Evolutionary conservation across 768 basidiomycete genomes (phyloP), one percentile per base, ranked within the genome.

Genomic region (Naganishia kalamii): DNA sequence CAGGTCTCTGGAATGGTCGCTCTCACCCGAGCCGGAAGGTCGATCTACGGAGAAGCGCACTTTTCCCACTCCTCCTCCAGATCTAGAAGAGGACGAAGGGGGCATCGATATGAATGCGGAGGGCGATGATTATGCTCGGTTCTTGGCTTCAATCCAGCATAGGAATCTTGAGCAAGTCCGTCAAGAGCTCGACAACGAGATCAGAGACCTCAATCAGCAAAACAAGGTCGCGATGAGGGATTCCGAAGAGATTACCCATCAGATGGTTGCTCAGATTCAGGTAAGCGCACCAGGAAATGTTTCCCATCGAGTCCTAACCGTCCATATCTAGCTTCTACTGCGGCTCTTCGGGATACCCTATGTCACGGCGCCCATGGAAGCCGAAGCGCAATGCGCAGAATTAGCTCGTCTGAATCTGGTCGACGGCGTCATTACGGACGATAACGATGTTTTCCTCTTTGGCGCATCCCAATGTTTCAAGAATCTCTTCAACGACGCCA

Each of bases 401-500:
- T 86, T 99, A 10, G 87, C 91, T 8, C 80, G 84, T 4, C 82
- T 97, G 15, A 85, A 86, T 17, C 82, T 98, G 30, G 94, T 96
- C 40, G 92, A 99, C 69, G 96, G 96, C 0, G 88, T 99, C 62
- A 98, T 99, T 76, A 99, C 96, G 0, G 96, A 99, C 76, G 96
- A 99, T 78, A 96, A 92, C 4, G 96, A 99, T 74, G 92, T 98
- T 52, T 99, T 99, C 79, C 86, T 99, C 52, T 99, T 99, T 70
- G 96, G 96, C 33, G 94, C 91, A 25, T 79, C 84, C 69, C 87
- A 92, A n/a, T 90, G 98, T 21, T 96, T 89, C 83, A 96, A 94
- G 80, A 98, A 99, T 77, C 94, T 99, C 89, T 99, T 99, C 81
- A 97, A 98, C 76, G 94, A 98, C 78, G 89, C 90, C 51, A 97